phyloP scores from a whole-genome alignment of 2,329 filamentous ascomycete species.

The Coniochaeta sp. region DNA sequence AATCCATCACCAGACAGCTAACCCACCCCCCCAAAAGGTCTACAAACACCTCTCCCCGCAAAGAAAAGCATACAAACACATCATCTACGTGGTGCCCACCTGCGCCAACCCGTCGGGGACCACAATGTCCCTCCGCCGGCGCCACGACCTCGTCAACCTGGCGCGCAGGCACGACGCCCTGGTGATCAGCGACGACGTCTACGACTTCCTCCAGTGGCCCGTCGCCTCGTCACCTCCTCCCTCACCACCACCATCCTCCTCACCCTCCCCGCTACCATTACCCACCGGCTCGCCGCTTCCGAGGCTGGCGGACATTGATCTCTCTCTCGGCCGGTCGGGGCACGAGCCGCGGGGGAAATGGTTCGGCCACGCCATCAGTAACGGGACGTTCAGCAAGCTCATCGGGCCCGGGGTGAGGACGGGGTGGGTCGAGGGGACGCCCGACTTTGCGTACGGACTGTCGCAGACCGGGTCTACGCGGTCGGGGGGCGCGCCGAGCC shows the following conservation, averaged over 20 bases:
- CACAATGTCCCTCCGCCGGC: slow-evolving; percentile 64
- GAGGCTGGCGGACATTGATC: slow-evolving; percentile 72
- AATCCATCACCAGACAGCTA: not conserved
- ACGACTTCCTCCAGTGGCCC: slow-evolving; percentile 84
- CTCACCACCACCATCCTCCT: slow-evolving; percentile 12
- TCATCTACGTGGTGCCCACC: slow-evolving; percentile 84
- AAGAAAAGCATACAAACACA: slow-evolving; percentile 74
- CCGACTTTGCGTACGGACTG: slow-evolving; percentile 42
- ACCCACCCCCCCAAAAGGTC: slow-evolving; percentile 24
- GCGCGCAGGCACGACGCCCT: slow-evolving; percentile 75
- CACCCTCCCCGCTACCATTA: slow-evolving; percentile 20
- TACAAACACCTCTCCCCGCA: slow-evolving; percentile 49
- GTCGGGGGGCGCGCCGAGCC: slow-evolving; percentile 49
- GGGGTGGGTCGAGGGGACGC: slow-evolving; percentile 77
- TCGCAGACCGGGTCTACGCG: slow-evolving; percentile 44
- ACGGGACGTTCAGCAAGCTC: slow-evolving; percentile 88
- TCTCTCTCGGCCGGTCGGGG: slow-evolving; percentile 47
- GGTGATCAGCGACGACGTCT: slow-evolving; percentile 86
- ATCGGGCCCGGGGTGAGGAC: slow-evolving; percentile 72
- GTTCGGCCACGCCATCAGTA: slow-evolving; percentile 78
- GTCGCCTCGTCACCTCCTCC: slow-evolving; percentile 11
- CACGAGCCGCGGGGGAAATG: slow-evolving; percentile 35
- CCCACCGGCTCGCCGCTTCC: slow-evolving; percentile 46
- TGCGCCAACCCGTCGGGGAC: slow-evolving; percentile 84
- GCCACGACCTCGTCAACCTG: slow-evolving; percentile 63